A percentile compares a stretch with the other conserved stretches of the same genome.
phyloP scores from a whole-genome alignment of 352 stramenopile genomes.

The Lagenidium giganteum region DNA sequence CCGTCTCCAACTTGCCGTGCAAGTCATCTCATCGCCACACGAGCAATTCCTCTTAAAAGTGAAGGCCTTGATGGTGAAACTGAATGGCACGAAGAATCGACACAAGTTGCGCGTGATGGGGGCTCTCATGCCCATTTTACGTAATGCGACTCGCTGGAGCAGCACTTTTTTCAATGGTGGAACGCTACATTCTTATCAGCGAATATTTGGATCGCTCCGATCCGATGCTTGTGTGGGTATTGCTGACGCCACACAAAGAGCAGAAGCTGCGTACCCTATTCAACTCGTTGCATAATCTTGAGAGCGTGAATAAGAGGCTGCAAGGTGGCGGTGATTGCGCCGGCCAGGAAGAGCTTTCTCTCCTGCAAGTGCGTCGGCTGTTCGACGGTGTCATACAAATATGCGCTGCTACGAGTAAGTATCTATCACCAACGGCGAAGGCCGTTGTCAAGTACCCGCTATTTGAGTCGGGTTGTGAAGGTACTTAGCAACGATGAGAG shows the following conservation, averaged over 20 bases:
- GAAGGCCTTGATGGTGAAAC: conserved; percentile 4
- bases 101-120: conserved; percentile 2
- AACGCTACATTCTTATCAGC: not conserved
- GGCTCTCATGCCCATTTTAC: conserved; percentile 5
- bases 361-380: conserved; percentile 1
- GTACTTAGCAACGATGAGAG: not conserved
- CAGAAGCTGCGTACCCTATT: conserved; percentile 2
- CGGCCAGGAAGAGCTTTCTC: not conserved
- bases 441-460: not conserved
- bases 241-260: conserved; percentile 5
- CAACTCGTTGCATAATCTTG: conserved; percentile 12
- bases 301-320: conserved; percentile 16
- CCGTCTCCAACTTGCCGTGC: conserved; percentile 10
- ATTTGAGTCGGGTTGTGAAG: not conserved
- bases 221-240: conserved; percentile 1
- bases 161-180: conserved; percentile 18
- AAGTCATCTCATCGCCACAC: not conserved
- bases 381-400: conserved; percentile 1
- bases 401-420: not conserved
- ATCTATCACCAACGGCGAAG: not conserved
- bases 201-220: no score
- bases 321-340: no score
- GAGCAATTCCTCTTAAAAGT: conserved; percentile 5
- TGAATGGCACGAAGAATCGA: conserved; percentile 12
- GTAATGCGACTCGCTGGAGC: conserved; percentile 17